These are phyloP conservation scores for Sextonia rubra DNA, from an alignment of 164 flowering plant species.

Conservation along the genomic window DNA sequence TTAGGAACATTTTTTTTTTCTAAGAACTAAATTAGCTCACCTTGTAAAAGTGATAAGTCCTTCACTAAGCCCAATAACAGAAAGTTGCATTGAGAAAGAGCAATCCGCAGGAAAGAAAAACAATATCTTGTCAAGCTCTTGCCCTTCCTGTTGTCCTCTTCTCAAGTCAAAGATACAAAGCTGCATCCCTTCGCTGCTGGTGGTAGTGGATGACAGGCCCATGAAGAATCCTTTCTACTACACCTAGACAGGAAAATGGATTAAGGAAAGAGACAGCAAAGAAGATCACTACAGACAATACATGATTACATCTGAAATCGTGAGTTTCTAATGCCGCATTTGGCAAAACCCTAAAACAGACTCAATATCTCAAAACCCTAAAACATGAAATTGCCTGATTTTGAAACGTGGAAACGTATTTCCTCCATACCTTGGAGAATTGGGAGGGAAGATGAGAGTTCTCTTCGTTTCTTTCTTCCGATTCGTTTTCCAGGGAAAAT, in stretches of 20 bases:
- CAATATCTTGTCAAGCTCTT: conserved; percentile 87
- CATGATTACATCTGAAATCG: neutral
- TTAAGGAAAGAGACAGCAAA: neutral
- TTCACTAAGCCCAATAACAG: conserved; percentile 90
- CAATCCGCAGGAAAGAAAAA: conserved; percentile 81
- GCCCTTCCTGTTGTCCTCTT: conserved; percentile 88
- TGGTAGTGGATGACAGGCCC: conserved; percentile 60
- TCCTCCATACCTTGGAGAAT: too few species aligned
- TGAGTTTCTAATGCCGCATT: neutral
- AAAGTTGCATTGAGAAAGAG: conserved; percentile 67
- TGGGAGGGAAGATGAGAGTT: too few species aligned
- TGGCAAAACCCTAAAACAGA: neutral
- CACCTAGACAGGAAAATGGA: neutral
- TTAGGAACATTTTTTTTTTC: neutral
- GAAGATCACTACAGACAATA: neutral
- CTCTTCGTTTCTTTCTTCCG: too few species aligned
- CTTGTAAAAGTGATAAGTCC: conserved; percentile 92
- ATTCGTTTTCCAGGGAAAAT: too few species aligned
- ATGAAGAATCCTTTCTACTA: conserved; percentile 7
- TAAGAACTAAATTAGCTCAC: conserved; percentile 22
- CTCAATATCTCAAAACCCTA: neutral
- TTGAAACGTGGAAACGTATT: too few species aligned
- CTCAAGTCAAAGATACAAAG: conserved; percentile 79
- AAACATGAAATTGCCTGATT: neutral
- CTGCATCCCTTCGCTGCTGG: conserved; percentile 39